Percentiles rank a stretch among this genome's conserved stretches.
Conservation (phyloP, 2,329 filamentous ascomycete genomes). For the Scedosporium boydii region DNA sequence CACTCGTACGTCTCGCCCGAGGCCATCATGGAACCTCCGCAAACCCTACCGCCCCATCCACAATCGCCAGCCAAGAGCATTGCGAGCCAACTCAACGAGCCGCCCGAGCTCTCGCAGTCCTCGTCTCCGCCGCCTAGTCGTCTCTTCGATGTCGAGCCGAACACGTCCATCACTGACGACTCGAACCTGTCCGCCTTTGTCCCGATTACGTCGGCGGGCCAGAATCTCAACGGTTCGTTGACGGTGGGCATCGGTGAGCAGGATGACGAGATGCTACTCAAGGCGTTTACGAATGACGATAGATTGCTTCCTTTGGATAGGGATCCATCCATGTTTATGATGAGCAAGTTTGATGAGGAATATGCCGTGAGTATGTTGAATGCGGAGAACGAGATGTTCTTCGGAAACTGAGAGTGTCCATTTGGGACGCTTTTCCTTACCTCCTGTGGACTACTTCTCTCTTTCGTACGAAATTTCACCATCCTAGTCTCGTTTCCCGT, state of each 20-base stretch:
- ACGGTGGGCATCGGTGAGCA: slow-evolving; percentile 24
- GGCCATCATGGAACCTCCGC: slow-evolving; percentile 27
- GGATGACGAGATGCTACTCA: slow-evolving; percentile 37
- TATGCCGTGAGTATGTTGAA: slow-evolving; percentile 44
- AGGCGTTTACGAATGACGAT: slow-evolving; percentile 32
- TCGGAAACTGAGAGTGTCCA: slow-evolving; percentile 22
- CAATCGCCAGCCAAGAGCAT: slow-evolving; percentile 41
- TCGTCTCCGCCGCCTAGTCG: slow-evolving; percentile 43
- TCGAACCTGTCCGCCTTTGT: slow-evolving; percentile 31
- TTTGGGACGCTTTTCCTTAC: not conserved
- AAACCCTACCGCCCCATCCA: slow-evolving; percentile 22
- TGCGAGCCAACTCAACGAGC: slow-evolving; percentile 44
- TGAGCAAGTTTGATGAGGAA: slow-evolving; percentile 45
- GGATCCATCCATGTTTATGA: slow-evolving; percentile 38
- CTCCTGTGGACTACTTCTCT: not conserved
- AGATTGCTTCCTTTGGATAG: slow-evolving; percentile 32
- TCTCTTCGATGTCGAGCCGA: slow-evolving; percentile 37
- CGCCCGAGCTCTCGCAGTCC: slow-evolving; percentile 51
- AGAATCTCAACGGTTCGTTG: slow-evolving; percentile 16
- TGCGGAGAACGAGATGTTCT: slow-evolving; percentile 42
- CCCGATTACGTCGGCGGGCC: slow-evolving; percentile 49
- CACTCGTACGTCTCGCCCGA: slow-evolving; percentile 38
- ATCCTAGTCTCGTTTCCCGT: not conserved
- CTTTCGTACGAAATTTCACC: not conserved
- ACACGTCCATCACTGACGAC: slow-evolving; percentile 15